A percentile compares a stretch with the other conserved stretches of the same genome.
phyloP scores from a whole-genome alignment of 768 basidiomycete genomes.

The Termitomyces sp. region DNA sequence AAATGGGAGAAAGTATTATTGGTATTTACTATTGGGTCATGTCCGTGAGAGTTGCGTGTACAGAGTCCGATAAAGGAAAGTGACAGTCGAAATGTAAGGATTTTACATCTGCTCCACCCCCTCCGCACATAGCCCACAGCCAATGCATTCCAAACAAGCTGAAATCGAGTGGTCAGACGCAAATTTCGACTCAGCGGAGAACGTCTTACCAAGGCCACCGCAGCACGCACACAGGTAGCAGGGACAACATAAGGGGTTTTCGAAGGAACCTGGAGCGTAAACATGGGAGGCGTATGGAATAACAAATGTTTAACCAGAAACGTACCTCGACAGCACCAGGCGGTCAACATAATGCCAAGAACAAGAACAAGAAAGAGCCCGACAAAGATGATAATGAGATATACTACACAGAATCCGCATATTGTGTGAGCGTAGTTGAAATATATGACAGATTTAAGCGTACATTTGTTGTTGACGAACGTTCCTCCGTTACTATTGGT shows the following conservation, averaged over 20 bases:
- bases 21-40: too few relatives aligned
- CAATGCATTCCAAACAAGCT: slow-evolving; percentile 69
- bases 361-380: slow-evolving; percentile 55
- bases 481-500: slow-evolving; percentile 14
- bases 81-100: not conserved
- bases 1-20: too few relatives aligned
- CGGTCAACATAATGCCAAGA: slow-evolving; percentile 53
- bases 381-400: slow-evolving; percentile 63
- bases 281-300: not conserved
- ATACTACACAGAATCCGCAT: slow-evolving; percentile 41
- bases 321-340: slow-evolving; percentile 62
- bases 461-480: slow-evolving; percentile 42
- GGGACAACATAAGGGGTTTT: slow-evolving; percentile 65
- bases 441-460: slow-evolving; percentile 4
- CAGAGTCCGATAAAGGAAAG: not conserved
- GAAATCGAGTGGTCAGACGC: not conserved
- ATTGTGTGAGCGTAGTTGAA: too few relatives aligned
- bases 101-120: slow-evolving; percentile 23
- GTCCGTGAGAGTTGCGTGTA: not conserved
- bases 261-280: slow-evolving; percentile 40
- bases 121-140: slow-evolving; percentile 65
- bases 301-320: slow-evolving; percentile 3
- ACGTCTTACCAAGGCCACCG: slow-evolving; percentile 54
- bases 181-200: not conserved
- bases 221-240: slow-evolving; percentile 74